Conservation (phyloP, 768 basidiomycete genomes). For the Rhodotorula paludigena region DNA sequence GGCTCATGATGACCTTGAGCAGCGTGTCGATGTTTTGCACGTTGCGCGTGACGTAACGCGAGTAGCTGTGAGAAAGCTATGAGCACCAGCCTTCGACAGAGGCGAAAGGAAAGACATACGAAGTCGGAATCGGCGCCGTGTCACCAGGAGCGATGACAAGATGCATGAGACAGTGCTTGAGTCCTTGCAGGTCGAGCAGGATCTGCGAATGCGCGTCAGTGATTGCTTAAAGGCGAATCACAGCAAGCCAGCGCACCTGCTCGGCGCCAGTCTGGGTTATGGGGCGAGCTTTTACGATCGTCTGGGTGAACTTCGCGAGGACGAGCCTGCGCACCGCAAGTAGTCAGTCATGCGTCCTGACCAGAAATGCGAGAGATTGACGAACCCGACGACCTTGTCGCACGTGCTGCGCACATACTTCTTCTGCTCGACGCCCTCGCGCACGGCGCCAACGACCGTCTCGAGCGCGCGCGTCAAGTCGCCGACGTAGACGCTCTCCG, state of each 20-base stretch:
- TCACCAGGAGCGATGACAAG: conserved; percentile 55
- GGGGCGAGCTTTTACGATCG: conserved; percentile 82
- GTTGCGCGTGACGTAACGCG: conserved; percentile 71
- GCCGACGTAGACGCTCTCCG: conserved; percentile 71
- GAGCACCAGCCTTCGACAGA: neutral
- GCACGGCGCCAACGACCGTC: conserved; percentile 68
- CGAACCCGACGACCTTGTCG: conserved; percentile 85
- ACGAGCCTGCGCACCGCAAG: conserved; percentile 60
- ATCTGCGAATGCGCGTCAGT: conserved; percentile 52
- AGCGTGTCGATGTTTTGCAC: conserved; percentile 80
- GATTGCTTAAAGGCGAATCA: conserved; percentile 11
- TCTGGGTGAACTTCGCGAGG: conserved; percentile 79
- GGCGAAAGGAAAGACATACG: conserved; percentile 31
- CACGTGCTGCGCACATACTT: conserved; percentile 85
- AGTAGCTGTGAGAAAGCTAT: conserved; percentile 57
- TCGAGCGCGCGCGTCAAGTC: conserved; percentile 72
- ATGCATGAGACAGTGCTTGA: conserved; percentile 75
- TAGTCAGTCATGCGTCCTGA: neutral
- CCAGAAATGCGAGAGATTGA: neutral
- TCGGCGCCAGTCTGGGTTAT: conserved; percentile 90
- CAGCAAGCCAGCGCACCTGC: conserved; percentile 57
- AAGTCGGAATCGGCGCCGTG: conserved; percentile 39
- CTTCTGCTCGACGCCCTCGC: conserved; percentile 83
- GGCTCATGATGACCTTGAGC: conserved; percentile 90
- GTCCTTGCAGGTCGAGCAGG: conserved; percentile 78